These are phyloP conservation scores for Gleditsia sinensis DNA, from an alignment of 306 rosid species.

Conservation along the genomic window DNA sequence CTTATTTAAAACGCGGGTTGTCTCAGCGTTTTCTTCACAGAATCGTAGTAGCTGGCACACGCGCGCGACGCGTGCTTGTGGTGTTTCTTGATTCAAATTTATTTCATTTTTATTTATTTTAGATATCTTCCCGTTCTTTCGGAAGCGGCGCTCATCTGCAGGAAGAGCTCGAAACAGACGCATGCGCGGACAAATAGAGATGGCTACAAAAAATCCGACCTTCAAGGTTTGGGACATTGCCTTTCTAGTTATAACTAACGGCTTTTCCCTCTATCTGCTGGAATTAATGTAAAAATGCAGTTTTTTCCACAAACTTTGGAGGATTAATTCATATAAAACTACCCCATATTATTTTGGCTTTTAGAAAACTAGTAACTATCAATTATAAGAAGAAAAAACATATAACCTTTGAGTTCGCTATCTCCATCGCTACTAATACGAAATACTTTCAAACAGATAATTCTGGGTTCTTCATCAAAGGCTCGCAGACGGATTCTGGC, in stretches of 20 bases:
- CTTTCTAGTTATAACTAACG: neutral
- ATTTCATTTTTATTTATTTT: neutral
- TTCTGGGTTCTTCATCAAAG: conserved; percentile 85
- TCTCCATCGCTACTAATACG: neutral
- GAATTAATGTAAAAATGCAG: neutral
- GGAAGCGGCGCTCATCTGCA: conserved; percentile 33
- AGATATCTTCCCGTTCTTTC: conserved; percentile 26
- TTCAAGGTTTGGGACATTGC: conserved; percentile 39
- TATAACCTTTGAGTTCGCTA: neutral
- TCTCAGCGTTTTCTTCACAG: neutral
- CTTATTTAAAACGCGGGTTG: too few relatives aligned
- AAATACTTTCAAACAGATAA: conserved; percentile 52
- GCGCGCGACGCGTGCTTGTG: neutral
- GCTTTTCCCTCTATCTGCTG: neutral
- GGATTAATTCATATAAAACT: neutral
- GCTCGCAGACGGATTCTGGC: conserved; percentile 76
- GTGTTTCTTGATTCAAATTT: neutral
- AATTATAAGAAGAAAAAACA: neutral
- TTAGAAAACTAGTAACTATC: neutral
- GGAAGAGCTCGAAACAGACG: conserved; percentile 34
- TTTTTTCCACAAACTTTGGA: neutral
- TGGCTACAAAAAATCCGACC: conserved; percentile 27
- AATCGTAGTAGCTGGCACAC: neutral
- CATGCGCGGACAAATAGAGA: conserved; percentile 1
- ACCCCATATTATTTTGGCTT: neutral